Base-by-base conservation (phyloP, 257 asterid genomes). In the Nicotiana benthamiana region DNA sequence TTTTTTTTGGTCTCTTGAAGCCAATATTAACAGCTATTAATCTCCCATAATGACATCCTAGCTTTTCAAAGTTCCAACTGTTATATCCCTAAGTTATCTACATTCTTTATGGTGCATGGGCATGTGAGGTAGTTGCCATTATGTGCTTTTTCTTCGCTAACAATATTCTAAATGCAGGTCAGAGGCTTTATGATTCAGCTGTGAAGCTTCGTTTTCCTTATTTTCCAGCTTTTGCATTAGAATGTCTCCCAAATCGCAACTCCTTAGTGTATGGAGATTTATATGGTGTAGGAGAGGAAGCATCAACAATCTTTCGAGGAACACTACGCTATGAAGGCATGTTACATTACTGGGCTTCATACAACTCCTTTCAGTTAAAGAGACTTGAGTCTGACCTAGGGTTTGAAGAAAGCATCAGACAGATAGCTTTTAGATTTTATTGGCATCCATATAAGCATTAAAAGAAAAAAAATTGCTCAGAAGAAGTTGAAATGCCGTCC, bases 251-350 rank as follows among this genome's bases (percentile, higher is more conserved):
- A 43, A 95, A 95, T 81, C 91, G 99, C 17, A 87, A 95, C 86
- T 93, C 98, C 48, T 89, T 95, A 82, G 84, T 91, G 52, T 95
- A 93, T 75, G 99, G 95, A 82, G 94, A 91, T 81, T 87, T 95
- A 24, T 95, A 95, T 81, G 97, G 98, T 18, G 89, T 95, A 81
- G 82, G 84, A 81, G 85, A 90, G 20, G 99, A 95, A 89, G 99
- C 98, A 36, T 89, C 91, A 10, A 93, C 97, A 26, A 85, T 95
- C 66, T 95, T 93, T 75, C 96, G 97, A 27, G 99, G 99, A 78
- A 93, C 98, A 83, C 96, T 95, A 48, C 90, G 99, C 81, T 93
- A 93, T 75, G 97, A 95, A 95, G 99, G 99, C 86, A 89, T 67
- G 84, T 77, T 16, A 57, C 79, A 24, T 77, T 40, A 81, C 65